Percentiles rank a stretch among this genome's conserved stretches.
phyloP scores from a whole-genome alignment of 2,329 filamentous ascomycete species.

The Nemania sp. region DNA sequence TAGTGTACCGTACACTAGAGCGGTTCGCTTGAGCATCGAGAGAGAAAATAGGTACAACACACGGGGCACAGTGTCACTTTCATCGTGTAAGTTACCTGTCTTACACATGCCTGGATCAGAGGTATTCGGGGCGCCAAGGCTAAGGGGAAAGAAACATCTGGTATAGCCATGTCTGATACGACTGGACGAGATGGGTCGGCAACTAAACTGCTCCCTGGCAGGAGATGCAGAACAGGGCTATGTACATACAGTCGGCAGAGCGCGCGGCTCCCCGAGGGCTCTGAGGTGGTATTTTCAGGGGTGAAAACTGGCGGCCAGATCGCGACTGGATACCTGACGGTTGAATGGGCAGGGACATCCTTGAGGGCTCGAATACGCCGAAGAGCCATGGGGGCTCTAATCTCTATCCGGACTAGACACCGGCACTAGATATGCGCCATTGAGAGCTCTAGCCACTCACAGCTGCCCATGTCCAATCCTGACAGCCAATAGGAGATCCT shows the following conservation, averaged over 20 bases:
- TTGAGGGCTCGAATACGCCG: not conserved
- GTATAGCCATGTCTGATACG: not conserved
- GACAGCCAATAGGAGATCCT: conserved; percentile 27
- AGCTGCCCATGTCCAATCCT: conserved; percentile 3
- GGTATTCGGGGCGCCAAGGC: not conserved
- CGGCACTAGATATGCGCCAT: too few species aligned
- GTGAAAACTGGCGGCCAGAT: conserved; percentile 16
- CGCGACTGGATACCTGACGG: not conserved
- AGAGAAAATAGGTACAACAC: too few species aligned
- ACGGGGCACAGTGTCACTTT: too few species aligned
- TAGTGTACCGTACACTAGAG: too few species aligned
- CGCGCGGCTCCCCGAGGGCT: conserved; percentile 35
- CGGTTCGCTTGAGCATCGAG: not conserved
- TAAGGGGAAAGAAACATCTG: not conserved
- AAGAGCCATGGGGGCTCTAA: not conserved
- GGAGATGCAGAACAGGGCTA: conserved; percentile 26
- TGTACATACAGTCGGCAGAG: conserved; percentile 13
- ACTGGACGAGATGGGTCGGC: conserved; percentile 15
- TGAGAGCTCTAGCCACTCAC: too few species aligned
- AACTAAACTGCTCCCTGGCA: conserved; percentile 9
- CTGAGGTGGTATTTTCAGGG: conserved; percentile 37
- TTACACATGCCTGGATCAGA: not conserved
- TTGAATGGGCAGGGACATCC: not conserved
- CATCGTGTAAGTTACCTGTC: too few species aligned
- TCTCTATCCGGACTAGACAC: too few species aligned